Evolutionary conservation across 139 green algal species (phyloP), one percentile per base, ranked within the genome.

Genomic region (Chlamydomonas incerta): DNA sequence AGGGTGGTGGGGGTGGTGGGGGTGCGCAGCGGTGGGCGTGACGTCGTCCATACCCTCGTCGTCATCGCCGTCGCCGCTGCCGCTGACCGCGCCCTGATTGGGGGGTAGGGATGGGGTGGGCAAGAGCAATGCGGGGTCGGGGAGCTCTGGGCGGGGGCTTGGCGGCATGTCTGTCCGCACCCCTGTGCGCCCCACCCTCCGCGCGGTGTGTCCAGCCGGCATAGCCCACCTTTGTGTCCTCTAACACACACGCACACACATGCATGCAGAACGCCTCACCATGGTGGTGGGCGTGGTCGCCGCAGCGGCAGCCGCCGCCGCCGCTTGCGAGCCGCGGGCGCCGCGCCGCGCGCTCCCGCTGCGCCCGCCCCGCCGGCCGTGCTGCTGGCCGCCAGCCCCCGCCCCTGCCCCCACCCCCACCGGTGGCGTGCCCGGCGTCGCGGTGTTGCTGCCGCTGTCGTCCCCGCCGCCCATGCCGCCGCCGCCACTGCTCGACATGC

Each of bases 31-130:
- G 23, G 80, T 28, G 15, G 80, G 55, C 55, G 55, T 28, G n/a
- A 18, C 76, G 76, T 83, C 58, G 62, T 72, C 76, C 62, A 83
- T 83, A 9, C 76, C 62, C 63, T 83, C 76, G 35, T 83, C 76
- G 37, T 41, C 73, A n/a, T n/a, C n/a, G n/a, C n/a, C n/a, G n/a
- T n/a, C n/a, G n/a, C n/a, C n/a, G n/a, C n/a, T n/a, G n/a, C n/a
- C n/a, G 52, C 73, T 81, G 73, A 5, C 41, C 3, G 70, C 41
- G 24, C 41, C 41, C 41, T 50, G 41, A n/a, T n/a, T 50, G 41
- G 41, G 41, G 5, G 41, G 41, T n/a, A n/a, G n/a, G n/a, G n/a
- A n/a, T n/a, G n/a, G n/a, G n/a, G n/a, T n/a, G n/a, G n/a, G n/a
- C n/a, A n/a, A n/a, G n/a, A n/a, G n/a, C n/a, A n/a, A n/a, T n/a